Evolutionary conservation across 768 basidiomycete species (phyloP), one percentile per base, ranked within the genome.

Genomic region (Boletus barrowsii): DNA sequence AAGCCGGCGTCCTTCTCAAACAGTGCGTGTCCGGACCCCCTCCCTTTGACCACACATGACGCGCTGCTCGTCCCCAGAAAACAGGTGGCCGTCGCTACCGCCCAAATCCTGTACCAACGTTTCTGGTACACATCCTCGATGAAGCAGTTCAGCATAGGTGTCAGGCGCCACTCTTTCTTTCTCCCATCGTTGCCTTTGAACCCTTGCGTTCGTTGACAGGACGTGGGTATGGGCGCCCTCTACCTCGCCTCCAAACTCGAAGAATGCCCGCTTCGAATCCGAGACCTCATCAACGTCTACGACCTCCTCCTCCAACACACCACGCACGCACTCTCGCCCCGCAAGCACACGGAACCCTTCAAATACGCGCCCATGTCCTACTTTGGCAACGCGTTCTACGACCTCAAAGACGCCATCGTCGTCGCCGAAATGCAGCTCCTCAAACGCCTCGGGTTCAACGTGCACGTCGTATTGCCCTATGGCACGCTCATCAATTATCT

Each of bases 401-500:
- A 95, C 57, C 79, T 93, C 70, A 98, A 96, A 67, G 97, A 99
- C 66, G 87, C 90, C 8, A 76, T 98, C 46, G 93, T 98, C 20
- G 88, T 95, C 14, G 86, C 89, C 2, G 97, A 99, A 72, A 98
- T 98, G 93, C 97, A 99, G 68, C 82, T 98, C 20, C 79, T 99
- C 59, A 99, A 99, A 72, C 81, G 96, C 22, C 80, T 99, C 11
- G 96, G 92, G 1, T 99, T 98, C 75, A 90, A 98, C 64, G 91
- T 96, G 39, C 87, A 91, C 62, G 90, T 96, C 42, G 89, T 92
- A 11, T 76, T 98, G 32, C 94, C 96, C 4, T 98, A 98, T 61
- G 93, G 89, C 33, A 93, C 93, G 7, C 80, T 98, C 52, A 87
- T 98, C 62, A 98, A 97, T 73, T 98, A 99, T 71, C 76, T 97